Base-by-base conservation (phyloP, 2,329 filamentous ascomycete genomes). In the Aspergillus ustus region DNA sequence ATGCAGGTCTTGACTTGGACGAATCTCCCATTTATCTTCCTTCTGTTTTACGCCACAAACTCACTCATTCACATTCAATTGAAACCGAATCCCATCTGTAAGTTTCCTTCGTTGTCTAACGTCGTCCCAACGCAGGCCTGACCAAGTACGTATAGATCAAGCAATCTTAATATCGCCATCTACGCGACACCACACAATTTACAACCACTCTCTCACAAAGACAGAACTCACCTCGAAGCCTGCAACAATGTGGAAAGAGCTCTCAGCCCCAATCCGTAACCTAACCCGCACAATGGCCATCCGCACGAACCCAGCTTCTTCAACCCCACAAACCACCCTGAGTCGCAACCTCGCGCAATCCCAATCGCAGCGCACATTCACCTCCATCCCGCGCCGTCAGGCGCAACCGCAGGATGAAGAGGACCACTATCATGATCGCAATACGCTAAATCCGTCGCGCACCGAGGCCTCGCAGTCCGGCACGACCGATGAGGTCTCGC, bases 401-500 rank as follows among this genome's bases (percentile, higher is more conserved):
- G 57, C 53, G 25, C 40, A 59, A 20, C 49, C 49, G 2, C 57
- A 60, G 59, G 44, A 56, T 9, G 43, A 57, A 52, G 53, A 61
- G 37, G 52, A 58, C 46, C 59, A 45, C 20, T 56, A 46, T 57
- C 45, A 67, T 11, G 83, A 89, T 71, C 84, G 87, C 55, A 83
- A 89, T 65, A 82, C 83, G 2, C 82, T 96, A 37, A 85, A 89
- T 61, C 87, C 90, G 0, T 82, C 85, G 37, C 77, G 84, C 2
- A 86, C 84, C 57, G 91, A 96, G 73, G 86, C 89, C 76, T 86
- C 86, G 60, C 87, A 89, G 72, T 87, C 86, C 53, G 90, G 87
- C 3, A 86, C 85, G 0, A 91, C 88, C 66, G 80, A 88, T 50
- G 82, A 85, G 13, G 83, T 88, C 0, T 82, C 84, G 0, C 79